Evolutionary conservation across 163 green algal genomes (phyloP).

Genomic region (Chlorella variabilis): DNA sequence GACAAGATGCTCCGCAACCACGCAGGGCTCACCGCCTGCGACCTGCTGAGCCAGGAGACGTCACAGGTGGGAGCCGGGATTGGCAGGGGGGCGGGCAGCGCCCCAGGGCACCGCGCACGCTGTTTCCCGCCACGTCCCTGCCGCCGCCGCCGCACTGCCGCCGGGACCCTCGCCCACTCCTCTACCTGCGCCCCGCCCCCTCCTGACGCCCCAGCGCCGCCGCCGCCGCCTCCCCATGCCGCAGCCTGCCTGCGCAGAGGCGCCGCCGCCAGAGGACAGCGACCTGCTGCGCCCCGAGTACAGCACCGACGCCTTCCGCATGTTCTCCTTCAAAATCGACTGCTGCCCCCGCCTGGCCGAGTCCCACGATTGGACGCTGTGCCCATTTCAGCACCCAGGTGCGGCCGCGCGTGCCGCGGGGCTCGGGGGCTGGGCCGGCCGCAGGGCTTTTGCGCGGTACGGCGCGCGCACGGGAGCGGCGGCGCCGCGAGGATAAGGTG

Average conservation of each 20-base stretch:
- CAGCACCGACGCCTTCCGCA: constrained; percentile 82
- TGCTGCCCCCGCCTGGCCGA: constrained; percentile 41
- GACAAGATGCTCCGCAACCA: not conserved
- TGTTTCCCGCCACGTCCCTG: not conserved
- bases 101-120: not conserved
- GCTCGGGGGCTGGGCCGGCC: too few species aligned
- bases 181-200: too few species aligned
- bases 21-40: not conserved
- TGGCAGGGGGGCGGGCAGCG: not conserved
- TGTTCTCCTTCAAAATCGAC: constrained; percentile 84
- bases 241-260: not conserved
- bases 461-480: too few species aligned
- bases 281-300: constrained; percentile 49
- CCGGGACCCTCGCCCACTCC: too few species aligned
- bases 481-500: too few species aligned
- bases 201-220: too few species aligned
- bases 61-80: constrained; percentile 16
- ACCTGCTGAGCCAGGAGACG: constrained; percentile 22
- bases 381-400: constrained; percentile 82
- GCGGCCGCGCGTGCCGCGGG: not conserved
- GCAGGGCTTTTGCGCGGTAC: too few species aligned
- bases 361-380: constrained; percentile 82
- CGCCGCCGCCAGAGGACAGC: not conserved
- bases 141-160: not conserved
- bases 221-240: not conserved